Evolutionary conservation across 2,329 filamentous ascomycete genomes (phyloP), one percentile per base, ranked within the genome.

Genomic region (Phyllosticta citrichinensis): DNA sequence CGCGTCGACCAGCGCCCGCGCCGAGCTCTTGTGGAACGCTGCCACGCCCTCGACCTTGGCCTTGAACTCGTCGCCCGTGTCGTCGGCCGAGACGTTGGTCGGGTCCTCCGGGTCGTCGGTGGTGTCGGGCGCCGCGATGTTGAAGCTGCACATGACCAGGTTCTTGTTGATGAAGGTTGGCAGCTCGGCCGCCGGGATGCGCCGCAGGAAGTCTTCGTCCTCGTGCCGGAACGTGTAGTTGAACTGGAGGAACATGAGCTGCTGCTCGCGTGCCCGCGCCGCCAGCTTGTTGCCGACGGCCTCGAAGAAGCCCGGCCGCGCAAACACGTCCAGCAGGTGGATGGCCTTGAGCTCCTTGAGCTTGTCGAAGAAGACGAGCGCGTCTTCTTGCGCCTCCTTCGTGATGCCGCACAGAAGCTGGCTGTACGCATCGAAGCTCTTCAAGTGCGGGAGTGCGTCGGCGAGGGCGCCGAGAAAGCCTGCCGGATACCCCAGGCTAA

Each of bases 281-380:
- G 20, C 24, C 3, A 65, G 59, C 62, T 47, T 67, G 59, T 65
- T 60, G 6, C 68, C 69, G 2, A 74, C 61, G 0, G 62, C 56
- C 3, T 66, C 62, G 65, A 77, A 76, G 66, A 79, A 79, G 12
- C 72, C 71, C 5, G 73, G 69, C 50, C 73, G 69, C 2, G 71
- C 72, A 62, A 80, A 80, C 14, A 76, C 74, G 64, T 80, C 78
- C 14, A 80, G 70, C n/a, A 80, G 64, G 66, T 80, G 77, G 56
- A 80, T 54, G 14, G 77, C 77, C 9, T 70, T 63, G 22, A 81
- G 66, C 1, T 68, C 65, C 1, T 65, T 67, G 19, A 73, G 66
- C 5, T 64, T 66, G 17, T 70, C 67, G 66, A 80, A 78, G 65
- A 77, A 77, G 9, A 68, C 62, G 0, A 76, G 63, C 0, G 76